Base-by-base conservation (phyloP, 2,329 filamentous ascomycete genomes). In the Zymoseptoria crescenta region DNA sequence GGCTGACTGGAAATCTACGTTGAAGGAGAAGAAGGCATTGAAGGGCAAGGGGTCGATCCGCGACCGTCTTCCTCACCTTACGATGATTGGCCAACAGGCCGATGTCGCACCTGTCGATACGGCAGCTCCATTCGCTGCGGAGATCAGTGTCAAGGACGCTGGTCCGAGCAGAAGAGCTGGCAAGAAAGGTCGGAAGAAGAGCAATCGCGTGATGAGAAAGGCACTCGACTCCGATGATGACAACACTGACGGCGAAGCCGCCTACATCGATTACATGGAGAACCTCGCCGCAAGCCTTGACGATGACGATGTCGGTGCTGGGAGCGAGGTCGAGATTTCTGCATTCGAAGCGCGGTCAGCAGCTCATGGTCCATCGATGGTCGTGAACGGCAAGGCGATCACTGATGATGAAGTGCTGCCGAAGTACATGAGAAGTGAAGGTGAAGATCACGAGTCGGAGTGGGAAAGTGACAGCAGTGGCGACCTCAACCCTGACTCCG, bases 181-280 rank as follows among this genome's bases (percentile, higher is more conserved):
- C 9, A 72, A 72, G 60, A 67, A 67, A 20, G 69, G 68, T 20
- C 65, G 71, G 13, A 73, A 73, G 62, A 67, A 68, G 61, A 66
- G 68, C 52, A 72, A 72, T 58, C 66, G 66, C 29, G 57, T 64
- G n/a, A 49, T 70, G 53, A 61, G 69, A 8, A 62, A 65, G 7
- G 54, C 64, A 13, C 58, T 64, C 48, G 55, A 67, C 19, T 80
- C 86, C 19, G 82, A 85, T 48, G 81, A 78, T n/a, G 67, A 67
- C 28, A 64, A 60, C 35, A 56, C 59, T 21, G 50, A 55, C 49
- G 62, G 63, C 30, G 68, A 70, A 30, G 49, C 74, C 86, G 65
- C 81, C n/a, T 69, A 70, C 49, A 64, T 83, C 1, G 88, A 92
- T 67, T 91, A 91, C 66, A 86, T 90, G 67, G 80, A 82, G 50